Base-by-base conservation (phyloP, 768 basidiomycete genomes). In the Boletus tomentosulus region DNA sequence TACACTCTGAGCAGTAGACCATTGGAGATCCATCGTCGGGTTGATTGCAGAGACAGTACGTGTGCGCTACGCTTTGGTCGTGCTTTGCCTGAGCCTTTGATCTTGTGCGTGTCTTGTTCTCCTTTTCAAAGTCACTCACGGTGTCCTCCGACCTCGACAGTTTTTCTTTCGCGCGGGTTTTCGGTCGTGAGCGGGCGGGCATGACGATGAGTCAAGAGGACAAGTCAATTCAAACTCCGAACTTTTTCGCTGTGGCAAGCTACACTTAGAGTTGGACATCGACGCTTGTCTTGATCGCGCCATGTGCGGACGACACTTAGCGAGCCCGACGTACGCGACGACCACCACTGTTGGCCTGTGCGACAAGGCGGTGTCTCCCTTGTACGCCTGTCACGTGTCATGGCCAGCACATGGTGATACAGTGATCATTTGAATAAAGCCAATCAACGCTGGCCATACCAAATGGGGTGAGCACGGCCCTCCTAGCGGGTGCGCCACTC, bases 1-100 rank as follows among this genome's bases (percentile, higher is more conserved):
- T 76, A 67, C 91, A 93, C 48, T 78, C 74, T 25, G 81, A 77
- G 64, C 91, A 93, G 34, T 73, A 73, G 46, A 92, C 84, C 89
- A 92, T 91, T 12, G 89, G 89, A 6, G 85, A 78, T 31, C 87
- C 89, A 72, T 90, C 86, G 66, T 92, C 86, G 37, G 78, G 79
- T 46, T 78, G 78, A 24, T 77, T 75, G 68, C 91, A 93, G 1
- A 78, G 70, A 72, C 90, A 92, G 37, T 66, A 62, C 30, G 62
- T 67, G 53, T 63, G 37, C 53, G 46, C 4, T 22, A 43, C 50
- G 33, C 48, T 59, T 46, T 61, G 46, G 16, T 60, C 59, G 12
- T 55, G 53, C 47, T 58, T 64, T 38, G 54, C 9, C 31, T 46
- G 61, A 22, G 51, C 16, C 54, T 68, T 71, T 56, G 62, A 55